Evolutionary conservation across 345 rosid genomes (phyloP), one percentile per base, ranked within the genome.

Genomic region (Moringa oleifera): DNA sequence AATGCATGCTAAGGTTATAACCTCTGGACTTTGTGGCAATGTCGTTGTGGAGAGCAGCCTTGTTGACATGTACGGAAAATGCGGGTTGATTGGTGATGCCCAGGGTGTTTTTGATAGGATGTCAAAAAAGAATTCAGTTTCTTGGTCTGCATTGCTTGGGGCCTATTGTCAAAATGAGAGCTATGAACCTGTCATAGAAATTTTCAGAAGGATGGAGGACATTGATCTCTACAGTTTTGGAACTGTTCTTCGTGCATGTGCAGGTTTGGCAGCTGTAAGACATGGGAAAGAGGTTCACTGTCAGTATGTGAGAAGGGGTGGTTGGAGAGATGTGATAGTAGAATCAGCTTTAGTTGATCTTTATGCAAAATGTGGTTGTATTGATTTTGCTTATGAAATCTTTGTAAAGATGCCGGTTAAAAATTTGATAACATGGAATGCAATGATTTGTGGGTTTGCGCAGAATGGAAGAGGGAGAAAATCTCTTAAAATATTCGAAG

Each of bases 1-100:
- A 71, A 75, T 90, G 56, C 98, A 93, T 67, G 88, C 85, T 33
- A 83, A 67, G 80, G 75, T 83, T 33, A 55, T 88, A 23, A 68
- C 76, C 0, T 75, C 50, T 23, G 97, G 94, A 57, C 72, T 79
- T 45, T 59, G 71, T 23, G 78, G 85, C 55, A 77, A 84, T 55
- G 91, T 93, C 25, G 67, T 85, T 28, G 86, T 88, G 2, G 89
- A 82, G 73, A 93, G 97, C 71, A 86, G 92, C 62, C 90, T 93
- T 41, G 77, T 93, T 55, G 96, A 90, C 81, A 90, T 93, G 97
- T 93, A 90, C 65, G 98, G 91, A 51, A 93, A 93, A 85, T 90
- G 94, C 0, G 72, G 95, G 58, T 68, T 73, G 23, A 72, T 82
- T 12, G 37, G 70, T 22, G 80, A 78, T 60, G 83, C 97, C 68